Evolutionary conservation across 2,329 filamentous ascomycete species (phyloP), one percentile per base, ranked within the genome.

Genomic region (Xylariaceae sp.): DNA sequence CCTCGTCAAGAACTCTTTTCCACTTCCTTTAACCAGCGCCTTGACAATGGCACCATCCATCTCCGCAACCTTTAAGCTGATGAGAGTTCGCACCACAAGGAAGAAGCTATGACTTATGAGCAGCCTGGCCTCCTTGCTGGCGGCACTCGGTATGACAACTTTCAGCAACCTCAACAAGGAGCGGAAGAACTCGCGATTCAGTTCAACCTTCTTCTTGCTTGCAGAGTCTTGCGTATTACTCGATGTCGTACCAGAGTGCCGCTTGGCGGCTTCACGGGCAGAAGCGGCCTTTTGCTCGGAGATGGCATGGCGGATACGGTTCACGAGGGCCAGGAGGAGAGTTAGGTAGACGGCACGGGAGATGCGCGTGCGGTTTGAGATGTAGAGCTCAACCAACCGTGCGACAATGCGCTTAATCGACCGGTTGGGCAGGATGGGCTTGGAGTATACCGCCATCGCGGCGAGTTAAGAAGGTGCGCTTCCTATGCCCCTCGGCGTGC

Each of bases 21-120:
- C 95, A 65, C 89, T 95, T 2, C 95, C 95, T 74, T 92, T 88
- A 41, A 99, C 93, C 53, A 99, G 78, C 63, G 87, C 93, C 76
- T 95, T 96, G 57, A 99, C 95, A 58, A 99, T 85, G 59, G 88
- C 87, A 41, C 95, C 95, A 75, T 99, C 95, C 80, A 99, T 87
- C 74, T 96, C 93, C 2, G 95, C 95, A 19, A 99, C 95, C 74
- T 96, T 96, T 67, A 99, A 74, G 75, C 93, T 97, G 67, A 99
- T 92, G 70, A 99, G 78, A 1, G 95, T 98, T 67, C 95, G 81
- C 58, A 97, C 74, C 17, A 99, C 89, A 65, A 99, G 78, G 73
- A 99, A 99, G 67, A 98, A 86, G 70, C 89, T 96, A 73, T 99
- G 95, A 75, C 91, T 96, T 66, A 94, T 82, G 56, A 99, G 78